Evolutionary conservation across 257 asterid species (phyloP), one percentile per base, ranked within the genome.

Genomic region (Salvia hispanica): DNA sequence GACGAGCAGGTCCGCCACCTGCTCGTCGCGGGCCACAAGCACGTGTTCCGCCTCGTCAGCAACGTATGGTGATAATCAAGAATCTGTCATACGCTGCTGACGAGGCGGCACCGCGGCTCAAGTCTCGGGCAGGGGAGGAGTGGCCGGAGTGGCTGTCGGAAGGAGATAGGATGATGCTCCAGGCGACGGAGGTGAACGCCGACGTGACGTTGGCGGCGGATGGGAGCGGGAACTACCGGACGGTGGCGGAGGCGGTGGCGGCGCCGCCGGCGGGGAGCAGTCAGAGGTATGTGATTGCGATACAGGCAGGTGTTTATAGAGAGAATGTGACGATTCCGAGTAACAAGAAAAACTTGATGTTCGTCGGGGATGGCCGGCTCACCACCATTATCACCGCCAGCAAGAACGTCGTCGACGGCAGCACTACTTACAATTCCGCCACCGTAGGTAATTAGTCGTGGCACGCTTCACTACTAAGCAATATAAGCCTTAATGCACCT

Each of bases 81-180:
- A 86, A 84, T 63, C 21, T 82, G 57, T 45, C 86, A 0, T 84
- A 80, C n/a, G n/a, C n/a, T n/a, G n/a, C n/a, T n/a, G n/a, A n/a
- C 16, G 77, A 79, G 0, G 25, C 25, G 25, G 25, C 25, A 21
- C 14, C 48, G 0, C 16, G 4, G 37, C 39, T 36, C 39, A 36
- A 36, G 2, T 9, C 0, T 21, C 58, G 85, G 79, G 54, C 77
- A 83, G 75, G 6, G 73, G 59, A 21, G 73, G 77, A 52, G 50
- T 84, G 87, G 90, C 94, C 94, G 14, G 81, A 76, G 43, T 86
- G 90, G 94, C 14, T 86, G 64, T 84, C 94, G 21, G 67, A 71
- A 1, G 88, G 83, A 18, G 90, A 84, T 33, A 73, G 94, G 62
- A 58, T 73, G 66, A 57, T 86, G 73, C 83, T 86, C 9, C 94